Evolutionary conservation across 441 rosid species (phyloP), one percentile per base, ranked within the genome.

Genomic region (Corymbia citriodora): DNA sequence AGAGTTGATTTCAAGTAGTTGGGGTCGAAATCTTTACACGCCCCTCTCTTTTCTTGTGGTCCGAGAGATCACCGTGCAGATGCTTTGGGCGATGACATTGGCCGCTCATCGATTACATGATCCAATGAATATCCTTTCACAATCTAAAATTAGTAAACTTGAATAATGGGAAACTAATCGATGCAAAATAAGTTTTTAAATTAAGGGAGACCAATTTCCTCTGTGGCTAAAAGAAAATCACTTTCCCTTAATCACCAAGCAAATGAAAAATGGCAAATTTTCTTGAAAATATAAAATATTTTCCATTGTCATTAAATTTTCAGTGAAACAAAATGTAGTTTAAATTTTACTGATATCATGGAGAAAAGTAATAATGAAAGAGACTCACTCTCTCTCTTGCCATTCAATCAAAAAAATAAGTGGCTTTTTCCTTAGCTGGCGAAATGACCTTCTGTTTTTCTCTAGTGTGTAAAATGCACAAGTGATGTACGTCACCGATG

Each of bases 221-320:
- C 45, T 40, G 6, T 40, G 45, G 45, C 23, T 57, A 57, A 15
- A 31, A 31, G 74, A 19, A 31, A 65, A 15, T 8, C 33, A 2
- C 74, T 65, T 65, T n/a, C 18, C 74, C 40, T 65, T 4, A 15
- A 65, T 15, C 8, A n/a, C 74, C 40, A 65, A n/a, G 4, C 21
- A n/a, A 65, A 65, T 65, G 10, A 65, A n/a, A 65, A 65, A 65
- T n/a, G n/a, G 15, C 2, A 3, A 2, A 0, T n/a, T 65, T 65
- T 65, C 33, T n/a, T 3, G 10, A 65, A 65, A 65, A 29, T 65
- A 14, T 15, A 65, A 65, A 65, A n/a, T 15, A 65, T n/a, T 15
- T 65, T n/a, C 0, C 0, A 17, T 65, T 65, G n/a, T n/a, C 5
- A 65, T 8, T 3, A 15, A n/a, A 27, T n/a, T n/a, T n/a, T 15